Base-by-base conservation (phyloP, 352 stramenopile species). In the Globisporangium nagaii region DNA sequence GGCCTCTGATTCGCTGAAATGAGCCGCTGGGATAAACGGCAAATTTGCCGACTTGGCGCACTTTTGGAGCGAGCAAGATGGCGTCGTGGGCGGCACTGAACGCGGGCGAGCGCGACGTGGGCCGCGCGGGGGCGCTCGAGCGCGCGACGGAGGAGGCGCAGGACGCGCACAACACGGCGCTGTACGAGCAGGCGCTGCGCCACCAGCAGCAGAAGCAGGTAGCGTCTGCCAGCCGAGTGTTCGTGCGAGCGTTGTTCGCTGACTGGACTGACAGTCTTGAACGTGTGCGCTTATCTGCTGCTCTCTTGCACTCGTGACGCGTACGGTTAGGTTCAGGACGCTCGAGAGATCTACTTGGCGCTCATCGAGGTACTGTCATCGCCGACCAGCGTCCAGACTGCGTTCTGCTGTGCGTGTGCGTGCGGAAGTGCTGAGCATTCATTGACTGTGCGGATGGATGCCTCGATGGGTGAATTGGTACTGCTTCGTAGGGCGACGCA, bases 21-120 rank as follows among this genome's bases (percentile, higher is more conserved):
- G n/a, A n/a, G n/a, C n/a, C n/a, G n/a, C n/a, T n/a, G n/a, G n/a
- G n/a, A n/a, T n/a, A 53, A 41, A 40, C 11, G 9, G 5, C 44
- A 37, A 51, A 51, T n/a, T n/a, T n/a, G n/a, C n/a, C n/a, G n/a
- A n/a, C n/a, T n/a, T n/a, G n/a, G n/a, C n/a, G n/a, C n/a, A n/a
- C n/a, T n/a, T n/a, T n/a, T n/a, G 41, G n/a, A 17, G 45, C n/a
- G 28, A 35, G 44, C 28, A 24, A 42, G 15, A 83, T 86, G 74
- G 53, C 72, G 41, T 86, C 75, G n/a, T 90, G 79, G 79, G 72
- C 75, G 32, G 77, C 79, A 42, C 48, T 90, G 44, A 88, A 90
- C 43, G 69, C 73, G 4, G 53, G 54, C n/a, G 66, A 54, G 24
- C 67, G 63, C 63, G 66, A 60, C 41, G 54, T 40, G 27, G 43